Percentiles rank a stretch among this genome's conserved stretches.
These are phyloP conservation scores for Claviceps sp. DNA, from an alignment of 2,329 filamentous ascomycete species.

Conservation along the genomic window DNA sequence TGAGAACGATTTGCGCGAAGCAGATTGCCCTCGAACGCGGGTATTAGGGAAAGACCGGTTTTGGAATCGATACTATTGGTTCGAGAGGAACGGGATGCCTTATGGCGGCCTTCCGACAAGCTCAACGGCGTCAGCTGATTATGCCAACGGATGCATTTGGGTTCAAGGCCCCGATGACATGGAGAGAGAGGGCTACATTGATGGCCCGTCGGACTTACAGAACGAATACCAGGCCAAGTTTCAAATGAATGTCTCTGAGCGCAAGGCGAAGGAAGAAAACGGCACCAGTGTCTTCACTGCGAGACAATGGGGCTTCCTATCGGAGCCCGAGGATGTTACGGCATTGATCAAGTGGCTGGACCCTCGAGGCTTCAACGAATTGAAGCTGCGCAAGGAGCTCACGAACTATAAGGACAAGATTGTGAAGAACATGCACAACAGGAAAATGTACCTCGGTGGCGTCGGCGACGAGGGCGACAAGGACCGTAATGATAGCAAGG, in stretches of 20 bases:
- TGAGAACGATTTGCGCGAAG: slow-evolving; percentile 86
- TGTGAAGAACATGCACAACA: slow-evolving; percentile 63
- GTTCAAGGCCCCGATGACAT: slow-evolving; percentile 88
- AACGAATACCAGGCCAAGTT: slow-evolving; percentile 66
- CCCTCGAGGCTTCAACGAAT: slow-evolving; percentile 70
- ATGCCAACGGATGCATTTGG: slow-evolving; percentile 93
- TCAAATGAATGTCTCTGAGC: slow-evolving; percentile 70
- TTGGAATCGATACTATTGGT: slow-evolving; percentile 99
- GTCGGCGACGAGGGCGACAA: slow-evolving; percentile 22
- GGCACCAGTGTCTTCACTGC: slow-evolving; percentile 63
- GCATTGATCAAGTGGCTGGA: slow-evolving; percentile 81
- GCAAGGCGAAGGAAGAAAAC: slow-evolving; percentile 78
- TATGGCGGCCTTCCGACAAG: slow-evolving; percentile 78
- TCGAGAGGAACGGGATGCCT: slow-evolving; percentile 96
- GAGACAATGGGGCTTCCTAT: slow-evolving; percentile 81
- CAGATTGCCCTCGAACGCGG: slow-evolving; percentile 80
- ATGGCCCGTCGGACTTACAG: slow-evolving; percentile 56
- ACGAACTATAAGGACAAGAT: slow-evolving; percentile 64
- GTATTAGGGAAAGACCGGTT: slow-evolving; percentile 89
- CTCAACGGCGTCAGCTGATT: slow-evolving; percentile 74
- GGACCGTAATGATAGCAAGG: slow-evolving; percentile 19
- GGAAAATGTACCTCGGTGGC: slow-evolving; percentile 52
- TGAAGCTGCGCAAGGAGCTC: slow-evolving; percentile 79
- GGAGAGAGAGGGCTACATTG: slow-evolving; percentile 75
- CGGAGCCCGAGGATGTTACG: slow-evolving; percentile 65